Evolutionary conservation across 805 yeast genomes (phyloP).

Genomic region (Saccharomycopsis fermentans): DNA sequence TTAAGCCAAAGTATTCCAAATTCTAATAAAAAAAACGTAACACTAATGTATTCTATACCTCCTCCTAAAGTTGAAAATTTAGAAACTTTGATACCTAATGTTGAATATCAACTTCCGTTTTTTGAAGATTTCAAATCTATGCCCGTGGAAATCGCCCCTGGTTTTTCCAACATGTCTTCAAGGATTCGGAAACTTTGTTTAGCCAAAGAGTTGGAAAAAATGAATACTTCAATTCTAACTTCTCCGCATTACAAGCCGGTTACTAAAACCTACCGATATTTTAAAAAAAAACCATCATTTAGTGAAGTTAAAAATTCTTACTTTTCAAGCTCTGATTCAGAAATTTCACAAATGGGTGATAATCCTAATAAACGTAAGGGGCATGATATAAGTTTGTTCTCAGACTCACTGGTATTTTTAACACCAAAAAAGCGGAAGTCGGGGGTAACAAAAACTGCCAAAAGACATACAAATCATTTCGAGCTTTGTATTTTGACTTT

Average conservation of each 20-base stretch:
- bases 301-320: not conserved
- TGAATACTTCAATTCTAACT: not conserved
- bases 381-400: not conserved
- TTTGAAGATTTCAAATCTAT: not conserved
- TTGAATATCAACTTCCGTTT: not conserved
- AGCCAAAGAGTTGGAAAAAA: not conserved
- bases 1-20: not conserved
- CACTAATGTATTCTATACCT: constrained; percentile 15
- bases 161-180: not conserved
- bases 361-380: not conserved
- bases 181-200: not conserved
- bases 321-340: not conserved
- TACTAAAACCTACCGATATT: not conserved
- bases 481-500: constrained; percentile 29
- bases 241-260: not conserved
- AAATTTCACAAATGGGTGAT: not conserved
- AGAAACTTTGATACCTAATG: constrained; percentile 19
- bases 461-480: not conserved
- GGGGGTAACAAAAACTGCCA: not conserved
- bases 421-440: not conserved
- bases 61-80: constrained; percentile 27
- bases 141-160: not conserved
- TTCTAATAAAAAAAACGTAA: not conserved
- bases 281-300: not conserved
- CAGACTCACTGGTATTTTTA: not conserved